These are phyloP conservation scores for Paulownia fortunei DNA, from an alignment of 257 asterid genomes.

Conservation along the genomic window DNA sequence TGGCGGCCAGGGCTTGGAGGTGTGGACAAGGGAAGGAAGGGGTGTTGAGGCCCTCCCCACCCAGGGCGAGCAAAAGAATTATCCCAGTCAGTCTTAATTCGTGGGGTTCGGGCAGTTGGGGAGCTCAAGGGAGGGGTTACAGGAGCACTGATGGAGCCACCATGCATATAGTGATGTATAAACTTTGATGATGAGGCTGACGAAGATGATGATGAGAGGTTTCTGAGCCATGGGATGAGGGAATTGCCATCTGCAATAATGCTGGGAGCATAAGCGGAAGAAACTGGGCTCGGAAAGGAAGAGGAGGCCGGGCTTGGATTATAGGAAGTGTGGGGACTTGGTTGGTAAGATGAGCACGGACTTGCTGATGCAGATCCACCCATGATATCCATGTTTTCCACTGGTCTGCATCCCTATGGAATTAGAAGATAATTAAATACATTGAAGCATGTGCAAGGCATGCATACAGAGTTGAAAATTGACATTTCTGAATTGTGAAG, in stretches of 20 bases:
- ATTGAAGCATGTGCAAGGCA: slow-evolving; percentile 38
- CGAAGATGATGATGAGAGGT: slow-evolving; percentile 60
- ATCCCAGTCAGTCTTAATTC: slow-evolving; percentile 45
- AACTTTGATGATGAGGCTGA: slow-evolving; percentile 51
- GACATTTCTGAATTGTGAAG: not conserved
- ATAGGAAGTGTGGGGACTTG: slow-evolving; percentile 59
- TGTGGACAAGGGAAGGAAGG: slow-evolving; percentile 52
- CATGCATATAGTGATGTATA: slow-evolving; percentile 52
- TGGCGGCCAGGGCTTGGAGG: slow-evolving; percentile 67
- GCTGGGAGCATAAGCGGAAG: slow-evolving; percentile 41
- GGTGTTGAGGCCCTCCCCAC: slow-evolving; percentile 52
- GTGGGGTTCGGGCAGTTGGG: slow-evolving; percentile 63
- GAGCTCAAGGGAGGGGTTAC: slow-evolving; percentile 85
- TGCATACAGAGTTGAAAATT: slow-evolving; percentile 18
- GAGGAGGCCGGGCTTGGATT: slow-evolving; percentile 65
- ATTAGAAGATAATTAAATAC: slow-evolving; percentile 37
- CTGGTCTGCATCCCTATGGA: slow-evolving; percentile 66
- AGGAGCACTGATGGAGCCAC: slow-evolving; percentile 81
- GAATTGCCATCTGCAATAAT: slow-evolving; percentile 62
- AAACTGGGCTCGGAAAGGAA: slow-evolving; percentile 67
- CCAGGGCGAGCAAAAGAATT: slow-evolving; percentile 34
- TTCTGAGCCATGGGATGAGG: slow-evolving; percentile 79
- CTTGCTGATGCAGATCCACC: slow-evolving; percentile 62
- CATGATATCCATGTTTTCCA: slow-evolving; percentile 54
- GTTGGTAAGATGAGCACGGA: slow-evolving; percentile 68